phyloP scores from a whole-genome alignment of 768 basidiomycete genomes.

The Macrolepiota fuliginosa region DNA sequence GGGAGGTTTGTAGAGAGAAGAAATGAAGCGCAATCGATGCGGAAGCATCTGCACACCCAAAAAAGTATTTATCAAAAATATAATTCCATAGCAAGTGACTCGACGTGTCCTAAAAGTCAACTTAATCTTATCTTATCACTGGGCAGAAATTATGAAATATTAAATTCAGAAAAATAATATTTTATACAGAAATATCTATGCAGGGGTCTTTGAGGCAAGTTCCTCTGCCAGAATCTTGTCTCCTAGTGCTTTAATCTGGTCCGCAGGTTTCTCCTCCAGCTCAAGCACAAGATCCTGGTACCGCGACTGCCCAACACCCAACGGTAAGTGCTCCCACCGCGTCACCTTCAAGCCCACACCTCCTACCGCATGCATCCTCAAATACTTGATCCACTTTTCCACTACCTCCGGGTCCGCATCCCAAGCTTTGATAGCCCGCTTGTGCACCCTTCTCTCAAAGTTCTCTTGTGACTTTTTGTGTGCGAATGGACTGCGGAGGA shows the following conservation, averaged over 20 bases:
- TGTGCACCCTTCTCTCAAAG: slow-evolving; percentile 83
- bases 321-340: slow-evolving; percentile 68
- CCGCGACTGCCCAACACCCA: slow-evolving; percentile 38
- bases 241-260: slow-evolving; percentile 19
- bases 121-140: slow-evolving; percentile 11
- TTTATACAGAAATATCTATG: neutral
- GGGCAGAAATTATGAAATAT: neutral
- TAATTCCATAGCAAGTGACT: neutral
- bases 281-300: neutral
- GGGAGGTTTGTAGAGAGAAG: neutral
- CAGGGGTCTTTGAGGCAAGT: slow-evolving; percentile 1
- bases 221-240: slow-evolving; percentile 30
- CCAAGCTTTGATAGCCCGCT: slow-evolving; percentile 86
- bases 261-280: neutral
- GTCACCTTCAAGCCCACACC: slow-evolving; percentile 88
- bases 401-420: slow-evolving; percentile 82
- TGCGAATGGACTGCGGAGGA: slow-evolving; percentile 79
- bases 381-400: slow-evolving; percentile 76
- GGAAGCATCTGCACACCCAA: slow-evolving; percentile 3
- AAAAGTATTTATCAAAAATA: slow-evolving; percentile 2
- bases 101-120: neutral
- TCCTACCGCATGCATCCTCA: slow-evolving; percentile 69
- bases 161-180: slow-evolving; percentile 3
- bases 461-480: slow-evolving; percentile 97
- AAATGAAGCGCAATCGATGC: slow-evolving; percentile 11